These are phyloP conservation scores for Teratosphaeria pseudoeucalypti DNA, from an alignment of 2,329 filamentous ascomycete genomes.

Conservation along the genomic window DNA sequence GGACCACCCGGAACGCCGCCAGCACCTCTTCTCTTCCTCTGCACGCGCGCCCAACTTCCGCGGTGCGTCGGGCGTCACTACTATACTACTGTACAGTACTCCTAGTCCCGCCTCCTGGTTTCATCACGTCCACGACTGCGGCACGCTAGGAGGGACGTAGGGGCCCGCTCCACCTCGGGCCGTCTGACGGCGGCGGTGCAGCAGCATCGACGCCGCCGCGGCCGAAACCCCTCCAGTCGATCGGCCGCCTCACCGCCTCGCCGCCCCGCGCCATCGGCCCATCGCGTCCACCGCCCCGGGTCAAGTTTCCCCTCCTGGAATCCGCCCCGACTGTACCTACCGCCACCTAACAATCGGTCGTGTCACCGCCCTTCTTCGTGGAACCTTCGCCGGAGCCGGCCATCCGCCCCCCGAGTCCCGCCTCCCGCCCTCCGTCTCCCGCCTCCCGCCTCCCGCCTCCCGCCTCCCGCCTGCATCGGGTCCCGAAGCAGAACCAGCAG, in stretches of 20 bases:
- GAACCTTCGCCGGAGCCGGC: constrained; percentile 4
- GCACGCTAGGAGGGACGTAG: neutral
- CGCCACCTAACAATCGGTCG: neutral
- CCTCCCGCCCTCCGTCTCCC: neutral
- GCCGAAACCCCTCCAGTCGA: neutral
- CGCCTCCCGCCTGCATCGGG: constrained; percentile 1
- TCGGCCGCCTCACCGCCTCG: neutral
- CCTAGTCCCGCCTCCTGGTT: too few relatives aligned
- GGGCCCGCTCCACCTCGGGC: neutral
- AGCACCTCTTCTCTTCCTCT: neutral
- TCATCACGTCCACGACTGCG: neutral
- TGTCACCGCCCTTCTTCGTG: neutral
- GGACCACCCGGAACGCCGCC: neutral
- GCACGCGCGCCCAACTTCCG: neutral
- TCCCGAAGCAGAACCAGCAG: constrained; percentile 1
- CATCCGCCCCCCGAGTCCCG: constrained; percentile 3
- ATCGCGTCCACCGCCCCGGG: neutral
- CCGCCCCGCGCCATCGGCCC: neutral
- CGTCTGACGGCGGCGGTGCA: neutral
- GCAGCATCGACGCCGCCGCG: neutral
- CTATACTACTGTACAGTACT: neutral
- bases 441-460: neutral
- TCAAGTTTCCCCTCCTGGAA: neutral
- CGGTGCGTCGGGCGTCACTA: neutral
- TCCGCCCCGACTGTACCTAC: neutral